These are phyloP conservation scores for Ceratocystis cacaofunesta DNA, from an alignment of 2,329 filamentous ascomycete genomes.

Conservation along the genomic window DNA sequence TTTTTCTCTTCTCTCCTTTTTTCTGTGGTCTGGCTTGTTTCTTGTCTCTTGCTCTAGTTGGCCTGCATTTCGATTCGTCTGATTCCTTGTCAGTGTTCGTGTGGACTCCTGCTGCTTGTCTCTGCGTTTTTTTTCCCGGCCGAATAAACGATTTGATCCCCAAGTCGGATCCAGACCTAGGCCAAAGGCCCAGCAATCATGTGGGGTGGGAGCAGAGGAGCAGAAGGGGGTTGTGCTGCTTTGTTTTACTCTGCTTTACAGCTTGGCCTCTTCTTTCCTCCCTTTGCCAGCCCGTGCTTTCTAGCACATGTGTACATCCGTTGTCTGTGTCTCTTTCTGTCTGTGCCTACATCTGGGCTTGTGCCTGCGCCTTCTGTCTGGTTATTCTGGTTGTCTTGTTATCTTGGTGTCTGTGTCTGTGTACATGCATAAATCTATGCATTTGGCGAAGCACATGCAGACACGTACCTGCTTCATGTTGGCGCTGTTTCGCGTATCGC, in stretches of 20 bases:
- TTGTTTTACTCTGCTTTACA: not conserved
- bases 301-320: not conserved
- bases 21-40: not conserved
- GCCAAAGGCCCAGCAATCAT: not conserved
- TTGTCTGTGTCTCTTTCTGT: not conserved
- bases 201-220: not conserved
- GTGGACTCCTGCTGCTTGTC: not conserved
- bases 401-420: not conserved
- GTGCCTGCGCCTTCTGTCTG: not conserved
- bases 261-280: not conserved
- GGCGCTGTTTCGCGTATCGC: not conserved
- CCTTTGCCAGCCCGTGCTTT: not conserved
- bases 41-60: not conserved
- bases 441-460: not conserved
- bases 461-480: slow-evolving; percentile 3
- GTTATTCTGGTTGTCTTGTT: not conserved
- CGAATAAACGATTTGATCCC: not conserved
- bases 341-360: not conserved
- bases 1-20: not conserved
- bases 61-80: not conserved
- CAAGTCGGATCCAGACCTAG: not conserved
- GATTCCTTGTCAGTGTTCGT: not conserved
- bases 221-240: not conserved
- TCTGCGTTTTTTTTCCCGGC: not conserved
- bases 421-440: not conserved